phyloP scores from a whole-genome alignment of 192 early-diverging fungal species.

The Backusella liffmaniae region DNA sequence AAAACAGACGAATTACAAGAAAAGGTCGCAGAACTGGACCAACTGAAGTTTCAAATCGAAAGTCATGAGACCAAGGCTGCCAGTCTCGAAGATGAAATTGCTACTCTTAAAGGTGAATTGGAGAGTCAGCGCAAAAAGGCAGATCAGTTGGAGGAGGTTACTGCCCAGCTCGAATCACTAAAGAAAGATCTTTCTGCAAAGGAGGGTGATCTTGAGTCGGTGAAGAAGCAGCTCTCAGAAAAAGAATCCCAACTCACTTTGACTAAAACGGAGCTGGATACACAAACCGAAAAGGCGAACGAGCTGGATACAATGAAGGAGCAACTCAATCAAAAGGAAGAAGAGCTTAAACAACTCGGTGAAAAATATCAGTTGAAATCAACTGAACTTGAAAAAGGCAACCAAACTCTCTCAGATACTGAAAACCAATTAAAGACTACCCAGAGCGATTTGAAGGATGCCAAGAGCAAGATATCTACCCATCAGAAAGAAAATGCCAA shows the following conservation, averaged over 20 bases:
- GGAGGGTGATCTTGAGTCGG: background rate
- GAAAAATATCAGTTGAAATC: background rate
- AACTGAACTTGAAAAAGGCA: background rate
- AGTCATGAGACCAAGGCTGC: background rate
- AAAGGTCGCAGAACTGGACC: background rate
- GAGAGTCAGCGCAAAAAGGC: background rate
- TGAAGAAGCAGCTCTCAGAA: background rate
- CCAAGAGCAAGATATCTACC: background rate
- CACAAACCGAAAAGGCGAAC: background rate
- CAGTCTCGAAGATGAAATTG: background rate
- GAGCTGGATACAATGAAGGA: background rate
- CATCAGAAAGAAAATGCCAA: background rate
- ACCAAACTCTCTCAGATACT: background rate
- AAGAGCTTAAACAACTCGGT: background rate
- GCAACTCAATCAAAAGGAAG: constrained; percentile 1
- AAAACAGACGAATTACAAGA: background rate
- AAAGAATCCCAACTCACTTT: background rate
- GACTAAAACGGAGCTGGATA: background rate
- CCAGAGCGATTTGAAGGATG: background rate
- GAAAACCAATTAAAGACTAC: background rate
- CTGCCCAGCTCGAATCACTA: background rate
- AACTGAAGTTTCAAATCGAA: background rate
- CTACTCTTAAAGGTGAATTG: background rate
- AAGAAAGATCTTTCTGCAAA: background rate
- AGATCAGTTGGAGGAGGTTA: background rate